These are phyloP conservation scores for Cytospora piceae DNA, from an alignment of 2,329 filamentous ascomycete genomes.

Conservation along the genomic window DNA sequence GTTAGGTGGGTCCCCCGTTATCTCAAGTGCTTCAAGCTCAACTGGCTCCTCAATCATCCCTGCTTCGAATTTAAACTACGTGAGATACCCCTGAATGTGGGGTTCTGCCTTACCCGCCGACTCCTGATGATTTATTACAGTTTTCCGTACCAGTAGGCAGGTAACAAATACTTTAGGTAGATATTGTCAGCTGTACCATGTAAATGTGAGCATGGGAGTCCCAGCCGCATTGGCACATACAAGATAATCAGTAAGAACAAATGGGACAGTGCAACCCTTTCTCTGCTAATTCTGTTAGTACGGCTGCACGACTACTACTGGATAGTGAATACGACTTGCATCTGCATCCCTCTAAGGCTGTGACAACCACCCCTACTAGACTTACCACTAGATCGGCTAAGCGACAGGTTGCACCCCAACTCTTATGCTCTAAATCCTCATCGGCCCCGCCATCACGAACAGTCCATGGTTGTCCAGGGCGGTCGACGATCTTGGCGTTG, in stretches of 20 bases:
- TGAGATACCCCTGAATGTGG: slow-evolving; percentile 1
- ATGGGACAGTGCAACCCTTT: no score
- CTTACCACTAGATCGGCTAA: neutral
- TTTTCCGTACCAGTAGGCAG: neutral
- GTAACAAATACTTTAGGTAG: neutral
- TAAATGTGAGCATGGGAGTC: no score
- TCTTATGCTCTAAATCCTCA: neutral
- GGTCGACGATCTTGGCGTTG: neutral
- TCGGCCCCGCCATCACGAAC: neutral
- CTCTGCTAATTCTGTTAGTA: no score
- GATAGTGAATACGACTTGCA: no score
- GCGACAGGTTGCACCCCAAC: neutral
- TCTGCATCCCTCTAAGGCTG: neutral
- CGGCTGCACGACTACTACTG: no score
- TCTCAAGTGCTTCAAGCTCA: neutral
- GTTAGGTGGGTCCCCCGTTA: neutral
- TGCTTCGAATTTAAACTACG: slow-evolving; percentile 12
- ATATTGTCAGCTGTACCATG: no score
- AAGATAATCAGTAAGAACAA: no score
- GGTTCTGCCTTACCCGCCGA: slow-evolving; percentile 1
- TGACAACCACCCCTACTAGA: neutral
- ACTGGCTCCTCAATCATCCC: neutral
- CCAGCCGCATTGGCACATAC: no score
- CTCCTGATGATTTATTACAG: neutral
- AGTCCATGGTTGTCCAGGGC: neutral